These are phyloP conservation scores for Meira nashicola DNA, from an alignment of 1,284 basidiomycete genomes.

Conservation along the genomic window DNA sequence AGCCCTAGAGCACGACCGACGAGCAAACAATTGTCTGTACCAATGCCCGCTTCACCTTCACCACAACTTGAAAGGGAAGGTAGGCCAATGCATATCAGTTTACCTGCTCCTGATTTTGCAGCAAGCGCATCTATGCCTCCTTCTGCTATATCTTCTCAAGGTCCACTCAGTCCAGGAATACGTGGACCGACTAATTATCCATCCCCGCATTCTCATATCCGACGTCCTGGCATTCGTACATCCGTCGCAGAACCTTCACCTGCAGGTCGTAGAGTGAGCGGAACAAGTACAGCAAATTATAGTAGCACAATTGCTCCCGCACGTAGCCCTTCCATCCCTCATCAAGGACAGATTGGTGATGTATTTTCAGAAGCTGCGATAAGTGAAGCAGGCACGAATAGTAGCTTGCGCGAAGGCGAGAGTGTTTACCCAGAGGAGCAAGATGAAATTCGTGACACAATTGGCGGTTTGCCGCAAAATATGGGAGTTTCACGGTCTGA, in stretches of 20 bases:
- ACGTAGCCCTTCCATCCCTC: not conserved
- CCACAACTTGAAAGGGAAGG: constrained; percentile 28
- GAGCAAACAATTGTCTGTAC: not conserved
- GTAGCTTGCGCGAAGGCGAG: constrained; percentile 31
- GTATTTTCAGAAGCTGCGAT: constrained; percentile 25
- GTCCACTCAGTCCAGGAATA: constrained; percentile 20
- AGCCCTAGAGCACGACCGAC: constrained; percentile 5
- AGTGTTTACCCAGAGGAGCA: not conserved
- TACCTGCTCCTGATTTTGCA: constrained; percentile 23
- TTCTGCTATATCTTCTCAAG: not conserved
- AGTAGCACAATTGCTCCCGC: not conserved
- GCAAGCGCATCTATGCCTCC: not conserved
- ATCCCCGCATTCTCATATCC: constrained; percentile 38
- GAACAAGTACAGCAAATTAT: not conserved
- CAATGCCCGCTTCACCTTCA: constrained; percentile 16
- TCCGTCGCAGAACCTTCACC: not conserved
- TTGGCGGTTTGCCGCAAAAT: constrained; percentile 22
- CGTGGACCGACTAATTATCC: constrained; percentile 25
- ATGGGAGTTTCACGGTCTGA: not conserved
- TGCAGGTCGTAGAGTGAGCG: not conserved
- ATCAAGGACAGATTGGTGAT: constrained; percentile 16
- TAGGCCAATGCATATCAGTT: constrained; percentile 32
- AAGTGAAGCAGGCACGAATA: constrained; percentile 19
- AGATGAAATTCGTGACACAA: constrained; percentile 35
- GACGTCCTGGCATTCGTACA: constrained; percentile 19